phyloP scores from a whole-genome alignment of 306 rosid species.

The Quercus dentata region DNA sequence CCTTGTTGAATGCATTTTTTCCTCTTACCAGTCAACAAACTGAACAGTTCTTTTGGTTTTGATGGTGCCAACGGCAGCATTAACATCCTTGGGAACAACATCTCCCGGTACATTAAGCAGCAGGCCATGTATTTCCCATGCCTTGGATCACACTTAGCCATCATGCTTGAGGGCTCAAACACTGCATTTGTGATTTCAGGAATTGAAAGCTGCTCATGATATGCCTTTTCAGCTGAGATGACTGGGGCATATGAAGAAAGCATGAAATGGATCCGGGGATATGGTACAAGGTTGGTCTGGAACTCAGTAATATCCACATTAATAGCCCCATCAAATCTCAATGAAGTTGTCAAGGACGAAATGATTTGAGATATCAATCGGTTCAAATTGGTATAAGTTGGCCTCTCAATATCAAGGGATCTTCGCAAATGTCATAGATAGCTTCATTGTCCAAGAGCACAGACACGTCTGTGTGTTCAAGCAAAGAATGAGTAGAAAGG shows the following conservation, averaged over 20 bases:
- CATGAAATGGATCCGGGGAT: slow-evolving; percentile 97
- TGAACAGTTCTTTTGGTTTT: slow-evolving; percentile 96
- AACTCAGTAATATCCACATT: slow-evolving; percentile 95
- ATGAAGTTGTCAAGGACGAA: slow-evolving; percentile 87
- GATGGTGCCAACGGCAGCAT: slow-evolving; percentile 92
- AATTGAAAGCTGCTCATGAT: slow-evolving; percentile 89
- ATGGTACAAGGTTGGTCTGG: slow-evolving; percentile 96
- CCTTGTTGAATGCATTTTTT: background rate
- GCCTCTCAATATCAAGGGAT: slow-evolving; percentile 93
- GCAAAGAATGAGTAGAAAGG: slow-evolving; percentile 92
- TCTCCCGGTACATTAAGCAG: slow-evolving; percentile 96
- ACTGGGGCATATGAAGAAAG: slow-evolving; percentile 96
- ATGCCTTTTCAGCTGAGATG: slow-evolving; percentile 96
- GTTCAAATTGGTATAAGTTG: slow-evolving; percentile 90
- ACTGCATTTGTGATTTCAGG: slow-evolving; percentile 99
- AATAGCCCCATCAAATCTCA: slow-evolving; percentile 98
- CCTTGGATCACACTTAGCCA: slow-evolving; percentile 98
- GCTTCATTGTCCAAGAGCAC: slow-evolving; percentile 96
- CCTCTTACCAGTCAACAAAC: slow-evolving; percentile 89
- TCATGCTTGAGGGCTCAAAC: slow-evolving; percentile 97
- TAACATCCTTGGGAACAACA: slow-evolving; percentile 98
- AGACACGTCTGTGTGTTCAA: slow-evolving; percentile 94
- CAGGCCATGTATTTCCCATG: slow-evolving; percentile 99
- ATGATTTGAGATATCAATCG: slow-evolving; percentile 92
- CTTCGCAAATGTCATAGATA: slow-evolving; percentile 92